Evolutionary conservation across 768 basidiomycete genomes (phyloP).

Genomic region (Phlebiopsis gigantea): DNA sequence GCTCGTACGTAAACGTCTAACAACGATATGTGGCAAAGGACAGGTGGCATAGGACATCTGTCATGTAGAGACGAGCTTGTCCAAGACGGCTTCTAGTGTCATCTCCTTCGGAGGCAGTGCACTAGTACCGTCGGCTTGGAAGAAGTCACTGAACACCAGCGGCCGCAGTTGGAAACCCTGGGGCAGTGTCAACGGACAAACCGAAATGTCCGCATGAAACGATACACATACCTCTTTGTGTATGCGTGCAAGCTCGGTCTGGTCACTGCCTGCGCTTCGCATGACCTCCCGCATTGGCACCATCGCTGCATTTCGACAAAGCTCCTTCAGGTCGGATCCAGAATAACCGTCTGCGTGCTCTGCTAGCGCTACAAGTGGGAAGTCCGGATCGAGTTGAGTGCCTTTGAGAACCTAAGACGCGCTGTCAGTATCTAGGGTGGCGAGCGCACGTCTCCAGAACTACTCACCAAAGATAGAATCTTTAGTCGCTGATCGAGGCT

Average conservation of each 20-base stretch:
- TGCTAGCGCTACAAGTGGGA: constrained; percentile 62
- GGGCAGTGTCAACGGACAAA: not conserved
- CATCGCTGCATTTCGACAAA: constrained; percentile 94
- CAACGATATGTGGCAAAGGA: not conserved
- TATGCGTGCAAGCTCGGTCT: constrained; percentile 42
- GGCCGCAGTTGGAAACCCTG: constrained; percentile 80
- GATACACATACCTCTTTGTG: constrained; percentile 38
- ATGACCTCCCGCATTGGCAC: constrained; percentile 83
- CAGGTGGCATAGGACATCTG: not conserved
- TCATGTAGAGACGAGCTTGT: not conserved
- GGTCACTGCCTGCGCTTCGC: constrained; percentile 42
- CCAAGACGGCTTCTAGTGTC: constrained; percentile 2
- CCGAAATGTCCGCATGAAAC: not conserved
- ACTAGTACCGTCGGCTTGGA: constrained; percentile 31
- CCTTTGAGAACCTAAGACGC: constrained; percentile 81
- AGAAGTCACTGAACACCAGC: constrained; percentile 67
- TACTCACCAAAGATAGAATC: constrained; percentile 71
- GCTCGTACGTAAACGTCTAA: not conserved
- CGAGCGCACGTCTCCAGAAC: not conserved
- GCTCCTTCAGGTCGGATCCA: constrained; percentile 87
- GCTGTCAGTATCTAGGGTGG: not conserved
- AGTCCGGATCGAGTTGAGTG: constrained; percentile 57
- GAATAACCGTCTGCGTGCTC: constrained; percentile 68
- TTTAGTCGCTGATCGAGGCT: constrained; percentile 72
- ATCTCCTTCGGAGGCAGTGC: constrained; percentile 12